Evolutionary conservation across 495 filamentous ascomycete species (phyloP).

Genomic region (Xylaria intraflava): DNA sequence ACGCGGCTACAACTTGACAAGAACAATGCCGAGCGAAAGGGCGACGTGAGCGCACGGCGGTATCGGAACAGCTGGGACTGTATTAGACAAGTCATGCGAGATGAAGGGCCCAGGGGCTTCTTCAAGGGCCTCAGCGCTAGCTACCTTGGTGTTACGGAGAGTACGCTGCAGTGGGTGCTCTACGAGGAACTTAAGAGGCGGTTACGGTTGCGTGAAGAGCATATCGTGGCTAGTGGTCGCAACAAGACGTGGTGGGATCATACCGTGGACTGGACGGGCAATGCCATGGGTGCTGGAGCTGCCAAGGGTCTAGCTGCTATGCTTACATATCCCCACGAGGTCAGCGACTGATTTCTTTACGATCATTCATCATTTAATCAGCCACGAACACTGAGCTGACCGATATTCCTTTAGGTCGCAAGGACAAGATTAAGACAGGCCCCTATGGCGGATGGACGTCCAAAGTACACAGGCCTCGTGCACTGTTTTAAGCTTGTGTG

Average conservation of each 20-base stretch:
- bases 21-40: conserved; percentile 47
- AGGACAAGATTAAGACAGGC: conserved; percentile 76
- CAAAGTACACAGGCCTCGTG: conserved; percentile 75
- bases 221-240: conserved; percentile 45
- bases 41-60: conserved; percentile 46
- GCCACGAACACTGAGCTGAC: conserved; percentile 3
- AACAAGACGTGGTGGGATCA: conserved; percentile 56
- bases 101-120: conserved; percentile 70
- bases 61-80: conserved; percentile 84
- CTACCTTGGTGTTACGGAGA: conserved; percentile 80
- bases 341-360: conserved; percentile 24
- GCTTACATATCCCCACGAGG: conserved; percentile 84
- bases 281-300: conserved; percentile 66
- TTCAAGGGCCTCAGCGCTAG: conserved; percentile 84
- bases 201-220: conserved; percentile 52
- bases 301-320: conserved; percentile 77
- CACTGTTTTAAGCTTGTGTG: conserved; percentile 78
- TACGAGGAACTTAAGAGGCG: conserved; percentile 77
- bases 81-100: conserved; percentile 62
- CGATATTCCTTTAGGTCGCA: conserved; percentile 52
- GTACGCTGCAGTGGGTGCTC: conserved; percentile 77
- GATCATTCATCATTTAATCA: background rate
- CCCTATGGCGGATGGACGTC: conserved; percentile 60
- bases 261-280: conserved; percentile 60
- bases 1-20: conserved; percentile 83